A percentile compares a stretch with the other conserved stretches of the same genome.
Evolutionary conservation across 805 yeast species (phyloP).

Genomic region (Isabelozyma pseudorhagii): DNA sequence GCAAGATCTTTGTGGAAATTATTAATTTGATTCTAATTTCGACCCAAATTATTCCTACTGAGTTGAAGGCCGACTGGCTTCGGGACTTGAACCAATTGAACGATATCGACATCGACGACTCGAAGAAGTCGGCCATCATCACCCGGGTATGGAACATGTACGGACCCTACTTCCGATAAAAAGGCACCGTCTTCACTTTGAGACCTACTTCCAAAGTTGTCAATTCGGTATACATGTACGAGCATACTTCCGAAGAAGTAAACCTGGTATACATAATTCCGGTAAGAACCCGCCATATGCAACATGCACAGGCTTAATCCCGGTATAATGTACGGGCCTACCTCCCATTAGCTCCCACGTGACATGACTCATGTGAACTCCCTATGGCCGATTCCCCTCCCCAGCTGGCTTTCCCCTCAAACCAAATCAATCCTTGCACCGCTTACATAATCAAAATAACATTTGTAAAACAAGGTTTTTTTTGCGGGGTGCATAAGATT

Average conservation of each 20-base stretch:
- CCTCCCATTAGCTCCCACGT: not conserved
- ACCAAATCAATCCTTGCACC: not conserved
- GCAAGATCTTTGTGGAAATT: constrained; percentile 65
- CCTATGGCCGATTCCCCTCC: not conserved
- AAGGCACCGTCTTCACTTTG: no score
- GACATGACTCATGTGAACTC: not conserved
- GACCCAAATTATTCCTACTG: constrained; percentile 46
- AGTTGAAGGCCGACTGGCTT: constrained; percentile 51
- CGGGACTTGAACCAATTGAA: constrained; percentile 63
- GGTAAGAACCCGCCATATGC: no score
- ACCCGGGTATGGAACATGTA: constrained; percentile 63
- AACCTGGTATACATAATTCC: no score
- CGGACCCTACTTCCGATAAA: constrained; percentile 32
- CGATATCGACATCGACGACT: constrained; percentile 31
- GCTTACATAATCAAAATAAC: not conserved
- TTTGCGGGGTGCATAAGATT: not conserved
- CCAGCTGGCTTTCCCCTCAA: not conserved
- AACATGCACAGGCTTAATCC: no score
- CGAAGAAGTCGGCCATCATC: constrained; percentile 45
- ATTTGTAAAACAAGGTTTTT: not conserved
- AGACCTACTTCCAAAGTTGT: no score
- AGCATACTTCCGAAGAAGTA: no score
- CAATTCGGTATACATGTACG: no score
- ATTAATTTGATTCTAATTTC: constrained; percentile 55
- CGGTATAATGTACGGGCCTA: not conserved